phyloP scores from a whole-genome alignment of 169 alveolate species.

The Cyclospora cayetanensis region DNA sequence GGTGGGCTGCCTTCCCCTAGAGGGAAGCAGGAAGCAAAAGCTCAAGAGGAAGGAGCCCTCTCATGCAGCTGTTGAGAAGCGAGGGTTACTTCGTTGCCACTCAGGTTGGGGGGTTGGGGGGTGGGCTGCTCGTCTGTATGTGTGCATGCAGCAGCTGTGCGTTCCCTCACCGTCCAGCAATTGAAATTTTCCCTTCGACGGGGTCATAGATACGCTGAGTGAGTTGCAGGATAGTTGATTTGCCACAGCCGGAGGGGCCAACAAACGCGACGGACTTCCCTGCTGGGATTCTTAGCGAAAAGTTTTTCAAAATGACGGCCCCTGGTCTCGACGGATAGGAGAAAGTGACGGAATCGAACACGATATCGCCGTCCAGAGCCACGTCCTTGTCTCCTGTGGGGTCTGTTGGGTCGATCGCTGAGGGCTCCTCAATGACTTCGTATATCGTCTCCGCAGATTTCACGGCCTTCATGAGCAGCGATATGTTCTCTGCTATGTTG shows the following conservation, averaged over 20 bases:
- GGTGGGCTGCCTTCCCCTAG: background rate
- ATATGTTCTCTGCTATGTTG: background rate
- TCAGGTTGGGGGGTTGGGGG: too few species aligned
- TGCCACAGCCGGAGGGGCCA: conserved; percentile 50
- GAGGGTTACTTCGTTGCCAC: too few species aligned
- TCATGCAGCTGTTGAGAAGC: background rate
- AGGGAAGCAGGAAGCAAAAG: background rate
- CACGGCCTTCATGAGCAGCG: background rate
- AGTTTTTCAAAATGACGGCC: background rate
- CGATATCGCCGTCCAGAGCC: conserved; percentile 32
- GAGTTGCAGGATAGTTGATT: conserved; percentile 8
- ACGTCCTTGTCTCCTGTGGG: background rate
- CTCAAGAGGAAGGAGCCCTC: background rate
- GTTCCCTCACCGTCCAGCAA: background rate
- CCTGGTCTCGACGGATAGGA: conserved; percentile 45
- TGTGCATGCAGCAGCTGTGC: background rate
- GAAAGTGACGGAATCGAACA: conserved; percentile 20
- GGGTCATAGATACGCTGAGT: conserved; percentile 19
- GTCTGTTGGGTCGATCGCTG: background rate
- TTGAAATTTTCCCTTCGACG: background rate
- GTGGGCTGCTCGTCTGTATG: background rate
- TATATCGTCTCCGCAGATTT: background rate
- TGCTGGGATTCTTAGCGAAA: conserved; percentile 12
- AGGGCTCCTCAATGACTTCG: background rate
- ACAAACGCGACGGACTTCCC: conserved; percentile 47